Evolutionary conservation across 805 yeast species (phyloP).

Genomic region (Candida vartiovaarae): DNA sequence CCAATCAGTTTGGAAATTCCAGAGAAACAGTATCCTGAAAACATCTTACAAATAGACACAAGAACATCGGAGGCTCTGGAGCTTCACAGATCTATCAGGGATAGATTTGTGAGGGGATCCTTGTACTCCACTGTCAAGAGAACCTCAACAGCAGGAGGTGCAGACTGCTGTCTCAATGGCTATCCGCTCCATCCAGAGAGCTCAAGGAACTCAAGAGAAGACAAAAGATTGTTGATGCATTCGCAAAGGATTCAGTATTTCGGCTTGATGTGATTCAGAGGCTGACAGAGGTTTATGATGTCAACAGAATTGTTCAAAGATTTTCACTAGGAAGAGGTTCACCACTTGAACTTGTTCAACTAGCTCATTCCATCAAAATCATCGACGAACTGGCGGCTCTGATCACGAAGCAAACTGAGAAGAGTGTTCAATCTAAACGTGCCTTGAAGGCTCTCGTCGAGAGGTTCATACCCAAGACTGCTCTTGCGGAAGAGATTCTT

Average conservation of each 20-base stretch:
- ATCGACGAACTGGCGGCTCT: conserved; percentile 25
- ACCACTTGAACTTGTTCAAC: conserved; percentile 36
- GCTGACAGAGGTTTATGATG: conserved; percentile 45
- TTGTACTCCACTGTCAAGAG: conserved; percentile 60
- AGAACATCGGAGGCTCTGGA: conserved; percentile 75
- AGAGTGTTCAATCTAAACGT: conserved; percentile 22
- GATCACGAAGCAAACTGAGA: conserved; percentile 18
- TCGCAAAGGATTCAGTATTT: conserved; percentile 27
- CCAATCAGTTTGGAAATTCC: conserved; percentile 64
- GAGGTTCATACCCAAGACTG: conserved; percentile 28
- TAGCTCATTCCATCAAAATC: conserved; percentile 34
- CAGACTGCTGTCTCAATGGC: conserved; percentile 73
- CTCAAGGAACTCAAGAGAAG: conserved; percentile 47
- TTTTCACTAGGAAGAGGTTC: conserved; percentile 42
- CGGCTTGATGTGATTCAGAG: conserved; percentile 28
- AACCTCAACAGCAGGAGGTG: conserved; percentile 77
- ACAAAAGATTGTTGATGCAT: conserved; percentile 42
- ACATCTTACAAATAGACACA: conserved; percentile 71
- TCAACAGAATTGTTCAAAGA: conserved; percentile 53
- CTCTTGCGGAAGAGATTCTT: conserved; percentile 36
- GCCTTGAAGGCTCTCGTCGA: conserved; percentile 22
- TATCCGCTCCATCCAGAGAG: conserved; percentile 70
- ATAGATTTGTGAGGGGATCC: conserved; percentile 57
- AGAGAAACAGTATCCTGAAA: conserved; percentile 40
- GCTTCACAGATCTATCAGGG: conserved; percentile 50